A percentile compares a stretch with the other conserved stretches of the same genome.
Evolutionary conservation across 1,139 yeast species (phyloP).

Genomic region (Suhomyces atakaporum): DNA sequence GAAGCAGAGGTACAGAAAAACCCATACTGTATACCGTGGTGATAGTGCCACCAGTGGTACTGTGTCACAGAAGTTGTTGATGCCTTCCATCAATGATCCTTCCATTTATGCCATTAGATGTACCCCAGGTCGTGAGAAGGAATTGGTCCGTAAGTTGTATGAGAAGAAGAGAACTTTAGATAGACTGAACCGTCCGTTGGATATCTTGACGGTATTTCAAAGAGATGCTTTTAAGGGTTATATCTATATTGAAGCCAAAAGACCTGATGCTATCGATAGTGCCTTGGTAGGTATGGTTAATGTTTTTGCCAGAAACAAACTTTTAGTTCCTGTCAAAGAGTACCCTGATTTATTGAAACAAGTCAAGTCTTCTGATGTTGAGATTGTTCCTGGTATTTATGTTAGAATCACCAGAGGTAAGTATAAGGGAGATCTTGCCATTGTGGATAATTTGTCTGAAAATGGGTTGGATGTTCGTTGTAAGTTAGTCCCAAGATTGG

Average conservation of each 20-base stretch:
- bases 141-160: constrained; percentile 77
- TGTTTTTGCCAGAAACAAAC: constrained; percentile 67
- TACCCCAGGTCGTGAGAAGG: constrained; percentile 91
- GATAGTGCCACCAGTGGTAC: constrained; percentile 72
- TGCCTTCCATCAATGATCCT: constrained; percentile 97
- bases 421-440: constrained; percentile 90
- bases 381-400: constrained; percentile 87
- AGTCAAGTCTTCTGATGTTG: constrained; percentile 83
- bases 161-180: constrained; percentile 78
- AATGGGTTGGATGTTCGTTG: constrained; percentile 93
- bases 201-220: constrained; percentile 89
- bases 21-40: constrained; percentile 83
- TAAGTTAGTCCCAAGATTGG: constrained; percentile 89
- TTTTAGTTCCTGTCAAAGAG: constrained; percentile 92
- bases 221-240: constrained; percentile 92
- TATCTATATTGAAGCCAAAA: constrained; percentile 90
- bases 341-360: constrained; percentile 92
- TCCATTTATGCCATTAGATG: constrained; percentile 95
- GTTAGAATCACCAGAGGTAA: constrained; percentile 89
- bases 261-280: constrained; percentile 86
- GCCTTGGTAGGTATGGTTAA: constrained; percentile 90
- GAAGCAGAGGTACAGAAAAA: constrained; percentile 89
- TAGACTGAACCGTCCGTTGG: constrained; percentile 60
- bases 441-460: constrained; percentile 90
- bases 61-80: constrained; percentile 88